Evolutionary conservation across 2,329 filamentous ascomycete species (phyloP), one percentile per base, ranked within the genome.

Genomic region (Westerdykella ornata): DNA sequence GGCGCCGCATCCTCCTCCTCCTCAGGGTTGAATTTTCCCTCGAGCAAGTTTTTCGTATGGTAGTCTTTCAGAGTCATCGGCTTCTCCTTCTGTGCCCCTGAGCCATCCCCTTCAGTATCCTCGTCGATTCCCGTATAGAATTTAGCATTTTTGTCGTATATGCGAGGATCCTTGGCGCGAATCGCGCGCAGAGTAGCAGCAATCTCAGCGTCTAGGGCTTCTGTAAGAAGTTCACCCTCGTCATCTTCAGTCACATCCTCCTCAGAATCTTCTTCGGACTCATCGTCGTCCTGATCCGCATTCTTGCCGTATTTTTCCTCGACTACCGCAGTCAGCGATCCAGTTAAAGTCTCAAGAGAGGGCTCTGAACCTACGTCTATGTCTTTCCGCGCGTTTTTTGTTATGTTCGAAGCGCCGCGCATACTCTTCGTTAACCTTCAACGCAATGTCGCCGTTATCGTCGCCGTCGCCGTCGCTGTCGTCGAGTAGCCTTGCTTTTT

Each of bases 361-460:
- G 4, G 0, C 5, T 12, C 12, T 9, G 22, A 16, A 68, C 78
- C 56, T 59, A 85, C 82, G 66, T 59, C 78, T 76, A 13, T 88
- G 82, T 49, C 81, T 72, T 64, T 98, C 92, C 62, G 94, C 89
- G 43, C 90, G 80, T 71, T 95, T 95, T 72, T 97, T 96, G 71
- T 98, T 98, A 70, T 97, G 78, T 66, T 98, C 92, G 56, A 95
- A 97, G 31, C 87, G 77, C 53, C 78, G 80, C 33, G 92, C 92
- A 65, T 83, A 98, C 39, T 94, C 87, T 63, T 88, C 75, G 67
- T 98, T 97, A 67, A 98, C 82, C 63, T 85, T 88, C 63, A 97
- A 54, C 35, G 54, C 50, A 7, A 54, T 55, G 22, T 48, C 53
- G 37, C 51, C 57, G 1, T 52, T 51, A 12, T 54, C 54, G 37